phyloP scores from a whole-genome alignment of 805 yeast genomes.

The Isabelozyma gotoi region DNA sequence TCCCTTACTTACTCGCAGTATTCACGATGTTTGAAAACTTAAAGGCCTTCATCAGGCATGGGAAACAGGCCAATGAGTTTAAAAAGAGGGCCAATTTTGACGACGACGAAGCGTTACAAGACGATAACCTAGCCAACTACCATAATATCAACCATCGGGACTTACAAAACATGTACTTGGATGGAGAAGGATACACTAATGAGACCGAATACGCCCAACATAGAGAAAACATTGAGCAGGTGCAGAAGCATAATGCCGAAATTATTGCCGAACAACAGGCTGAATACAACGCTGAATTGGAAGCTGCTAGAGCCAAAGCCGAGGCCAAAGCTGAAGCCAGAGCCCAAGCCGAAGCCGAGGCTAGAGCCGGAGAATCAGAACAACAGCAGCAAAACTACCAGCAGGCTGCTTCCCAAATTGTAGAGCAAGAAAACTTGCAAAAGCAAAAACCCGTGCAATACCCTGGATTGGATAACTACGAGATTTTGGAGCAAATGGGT shows the following conservation, averaged over 20 bases:
- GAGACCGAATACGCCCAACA: neutral
- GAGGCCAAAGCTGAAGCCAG: neutral
- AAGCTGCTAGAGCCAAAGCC: neutral
- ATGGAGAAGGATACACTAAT: neutral
- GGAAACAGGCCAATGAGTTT: constrained; percentile 53
- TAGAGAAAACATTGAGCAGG: neutral
- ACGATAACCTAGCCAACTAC: neutral
- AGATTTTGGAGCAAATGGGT: constrained; percentile 55
- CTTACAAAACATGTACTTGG: neutral
- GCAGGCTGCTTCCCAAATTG: constrained; percentile 32
- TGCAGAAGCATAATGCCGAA: neutral
- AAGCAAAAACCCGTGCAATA: constrained; percentile 22
- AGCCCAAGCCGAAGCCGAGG: neutral
- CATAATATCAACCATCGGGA: neutral
- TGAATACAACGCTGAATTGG: neutral
- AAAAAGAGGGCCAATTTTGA: constrained; percentile 9
- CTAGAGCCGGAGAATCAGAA: neutral
- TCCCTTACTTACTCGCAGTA: neutral
- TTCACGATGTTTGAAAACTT: constrained; percentile 44
- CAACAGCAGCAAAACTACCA: constrained; percentile 13
- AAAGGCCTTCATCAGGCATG: constrained; percentile 63
- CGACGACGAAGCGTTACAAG: neutral
- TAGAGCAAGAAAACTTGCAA: constrained; percentile 30
- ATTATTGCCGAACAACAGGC: neutral
- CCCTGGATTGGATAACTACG: constrained; percentile 42